phyloP scores from a whole-genome alignment of 1,139 yeast genomes.

The Kodamaea plutei region DNA sequence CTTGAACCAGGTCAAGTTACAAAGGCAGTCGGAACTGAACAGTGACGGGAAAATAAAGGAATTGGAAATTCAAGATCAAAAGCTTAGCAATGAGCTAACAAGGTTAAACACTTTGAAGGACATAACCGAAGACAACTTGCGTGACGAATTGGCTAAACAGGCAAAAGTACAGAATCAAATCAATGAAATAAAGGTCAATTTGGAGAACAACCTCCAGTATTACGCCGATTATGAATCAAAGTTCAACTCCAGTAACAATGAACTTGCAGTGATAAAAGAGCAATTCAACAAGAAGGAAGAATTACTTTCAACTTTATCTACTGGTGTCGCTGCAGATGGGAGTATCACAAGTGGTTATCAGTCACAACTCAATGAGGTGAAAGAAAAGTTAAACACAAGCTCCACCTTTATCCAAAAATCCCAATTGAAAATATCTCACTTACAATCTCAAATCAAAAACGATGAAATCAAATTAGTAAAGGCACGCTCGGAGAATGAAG shows the following conservation, averaged over 20 bases:
- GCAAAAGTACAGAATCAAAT: slow-evolving; percentile 16
- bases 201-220: slow-evolving; percentile 28
- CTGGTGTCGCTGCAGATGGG: slow-evolving; percentile 88
- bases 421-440: slow-evolving; percentile 54
- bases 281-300: slow-evolving; percentile 69
- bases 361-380: slow-evolving; percentile 66
- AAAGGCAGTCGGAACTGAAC: slow-evolving; percentile 56
- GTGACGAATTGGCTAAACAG: slow-evolving; percentile 39
- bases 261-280: slow-evolving; percentile 43
- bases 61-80: slow-evolving; percentile 56
- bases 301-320: slow-evolving; percentile 72
- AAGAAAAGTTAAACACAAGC: slow-evolving; percentile 52
- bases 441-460: slow-evolving; percentile 48
- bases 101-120: slow-evolving; percentile 63
- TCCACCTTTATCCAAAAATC: slow-evolving; percentile 59
- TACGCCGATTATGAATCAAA: slow-evolving; percentile 28
- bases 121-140: slow-evolving; percentile 49
- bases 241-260: slow-evolving; percentile 41
- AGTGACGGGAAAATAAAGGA: slow-evolving; percentile 61
- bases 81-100: slow-evolving; percentile 62
- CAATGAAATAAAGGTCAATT: slow-evolving; percentile 13
- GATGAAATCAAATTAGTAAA: slow-evolving; percentile 50
- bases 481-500: slow-evolving; percentile 53
- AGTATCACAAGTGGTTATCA: slow-evolving; percentile 60
- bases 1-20: slow-evolving; percentile 48